Base-by-base conservation (phyloP, 2,329 filamentous ascomycete genomes). In the Verticillium alfalfae region DNA sequence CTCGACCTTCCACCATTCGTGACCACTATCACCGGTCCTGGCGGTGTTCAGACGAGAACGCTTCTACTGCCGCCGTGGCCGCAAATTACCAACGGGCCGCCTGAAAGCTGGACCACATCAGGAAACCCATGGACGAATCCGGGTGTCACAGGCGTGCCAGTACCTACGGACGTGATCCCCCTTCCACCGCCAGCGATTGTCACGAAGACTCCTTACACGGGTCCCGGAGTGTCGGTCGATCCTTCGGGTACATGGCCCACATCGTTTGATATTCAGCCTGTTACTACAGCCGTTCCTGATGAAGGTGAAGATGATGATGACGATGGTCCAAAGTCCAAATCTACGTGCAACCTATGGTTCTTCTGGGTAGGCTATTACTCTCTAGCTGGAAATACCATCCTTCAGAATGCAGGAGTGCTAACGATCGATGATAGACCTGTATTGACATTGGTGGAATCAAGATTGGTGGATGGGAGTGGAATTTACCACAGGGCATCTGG, bases 391-490 rank as follows among this genome's bases (percentile, higher is more conserved):
- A 58, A 3, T 58, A 31, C 3, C 26, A 31, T 31, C 26, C 57
- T 16, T 34, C 8, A 18, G 31, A 41, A n/a, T 26, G 22, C 13
- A 5, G 5, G 36, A 15, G n/a, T 41, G 39, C 31, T 58, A 36
- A 58, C 22, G 12, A 41, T 12, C 18, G 3, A n/a, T n/a, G 2
- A n/a, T n/a, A 58, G 57, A 45, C 41, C 22, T 58, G 57, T 34
- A 37, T 58, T 15, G 15, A 26, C 10, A 39, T n/a, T 18, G 57
- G 41, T 18, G 36, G 37, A 36, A 58, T 58, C 7, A 41, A 45
- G 38, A 58, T 58, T 34, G n/a, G 57, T 41, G 57, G 57, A 2
- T 58, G 34, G 57, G 57, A 58, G 16, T 58, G 56, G 56, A 37
- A 37, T 37, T 37, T 37, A 13, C 36, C 36, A 13, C 36, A 37